Percentiles rank a stretch among this genome's conserved stretches.
These are phyloP conservation scores for Chlamydomonas sp. DNA, from an alignment of 139 green algal genomes.

Conservation along the genomic window DNA sequence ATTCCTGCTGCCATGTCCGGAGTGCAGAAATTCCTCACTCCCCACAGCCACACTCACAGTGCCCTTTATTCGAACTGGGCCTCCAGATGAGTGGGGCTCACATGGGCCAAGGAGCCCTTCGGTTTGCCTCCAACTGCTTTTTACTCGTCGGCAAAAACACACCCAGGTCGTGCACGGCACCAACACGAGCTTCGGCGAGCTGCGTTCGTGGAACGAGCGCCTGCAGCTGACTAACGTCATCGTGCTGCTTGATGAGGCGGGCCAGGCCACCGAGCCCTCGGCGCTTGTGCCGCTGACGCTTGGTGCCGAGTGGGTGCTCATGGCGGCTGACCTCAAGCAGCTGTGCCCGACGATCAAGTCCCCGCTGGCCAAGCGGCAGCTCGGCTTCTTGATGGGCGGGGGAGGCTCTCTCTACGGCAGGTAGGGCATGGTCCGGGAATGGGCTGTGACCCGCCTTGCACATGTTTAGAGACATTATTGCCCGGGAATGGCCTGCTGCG, in stretches of 20 bases:
- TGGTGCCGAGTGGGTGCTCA: slow-evolving; percentile 61
- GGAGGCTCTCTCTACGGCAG: slow-evolving; percentile 11
- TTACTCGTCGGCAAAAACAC: too few relatives aligned
- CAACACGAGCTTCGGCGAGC: neutral
- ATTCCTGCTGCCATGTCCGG: too few relatives aligned
- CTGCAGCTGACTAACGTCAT: slow-evolving; percentile 14
- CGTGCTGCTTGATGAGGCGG: slow-evolving; percentile 79
- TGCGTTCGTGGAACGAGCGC: neutral
- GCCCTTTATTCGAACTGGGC: too few relatives aligned
- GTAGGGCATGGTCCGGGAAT: too few relatives aligned
- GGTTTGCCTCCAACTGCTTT: too few relatives aligned
- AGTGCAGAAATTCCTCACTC: too few relatives aligned
- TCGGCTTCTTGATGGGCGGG: neutral
- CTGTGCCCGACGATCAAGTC: slow-evolving; percentile 63
- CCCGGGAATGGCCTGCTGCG: too few relatives aligned
- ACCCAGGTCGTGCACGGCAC: neutral
- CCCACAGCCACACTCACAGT: too few relatives aligned
- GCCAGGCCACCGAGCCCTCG: slow-evolving; percentile 67
- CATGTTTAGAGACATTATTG: too few relatives aligned
- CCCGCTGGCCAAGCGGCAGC: neutral
- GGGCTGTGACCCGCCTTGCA: too few relatives aligned
- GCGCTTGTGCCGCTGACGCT: slow-evolving; percentile 62
- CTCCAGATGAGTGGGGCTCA: too few relatives aligned
- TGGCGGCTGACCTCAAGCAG: slow-evolving; percentile 77
- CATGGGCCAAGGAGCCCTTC: too few relatives aligned